Percentiles rank a stretch among this genome's conserved stretches.
These are phyloP conservation scores for Fagus sylvatica DNA, from an alignment of 306 rosid species.

Conservation along the genomic window DNA sequence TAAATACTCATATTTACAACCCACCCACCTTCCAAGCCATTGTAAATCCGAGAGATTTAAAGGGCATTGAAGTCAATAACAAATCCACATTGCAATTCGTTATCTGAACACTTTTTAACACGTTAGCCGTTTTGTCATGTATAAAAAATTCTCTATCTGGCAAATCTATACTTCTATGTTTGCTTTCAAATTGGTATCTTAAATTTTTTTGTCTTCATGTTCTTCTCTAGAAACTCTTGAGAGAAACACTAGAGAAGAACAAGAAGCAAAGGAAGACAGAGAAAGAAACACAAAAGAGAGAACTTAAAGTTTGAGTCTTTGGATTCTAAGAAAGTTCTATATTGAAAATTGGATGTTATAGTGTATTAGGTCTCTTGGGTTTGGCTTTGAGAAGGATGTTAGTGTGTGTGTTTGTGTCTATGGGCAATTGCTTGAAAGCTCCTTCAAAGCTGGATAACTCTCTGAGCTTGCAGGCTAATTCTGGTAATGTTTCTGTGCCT, in stretches of 20 bases:
- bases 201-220: slow-evolving; percentile 24
- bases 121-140: neutral
- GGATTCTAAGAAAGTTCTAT: too few species aligned
- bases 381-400: too few species aligned
- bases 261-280: slow-evolving; percentile 14
- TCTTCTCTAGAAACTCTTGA: slow-evolving; percentile 37
- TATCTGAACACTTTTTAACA: neutral
- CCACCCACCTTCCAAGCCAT: too few species aligned
- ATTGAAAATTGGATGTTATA: too few species aligned
- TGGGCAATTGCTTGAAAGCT: slow-evolving; percentile 46
- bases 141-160: neutral
- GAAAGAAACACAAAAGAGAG: neutral
- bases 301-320: slow-evolving; percentile 3
- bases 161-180: neutral
- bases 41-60: too few species aligned
- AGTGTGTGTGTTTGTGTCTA: slow-evolving; percentile 11
- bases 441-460: slow-evolving; percentile 30
- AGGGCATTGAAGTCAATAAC: too few species aligned
- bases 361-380: too few species aligned
- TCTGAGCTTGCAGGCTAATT: slow-evolving; percentile 9
- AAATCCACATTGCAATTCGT: too few species aligned
- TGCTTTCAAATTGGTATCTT: slow-evolving; percentile 4
- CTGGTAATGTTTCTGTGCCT: too few species aligned
- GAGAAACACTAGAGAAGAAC: too few species aligned
- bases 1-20: too few species aligned